Base-by-base conservation (phyloP, 2,329 filamentous ascomycete genomes). In the Juglanconis oblonga region DNA sequence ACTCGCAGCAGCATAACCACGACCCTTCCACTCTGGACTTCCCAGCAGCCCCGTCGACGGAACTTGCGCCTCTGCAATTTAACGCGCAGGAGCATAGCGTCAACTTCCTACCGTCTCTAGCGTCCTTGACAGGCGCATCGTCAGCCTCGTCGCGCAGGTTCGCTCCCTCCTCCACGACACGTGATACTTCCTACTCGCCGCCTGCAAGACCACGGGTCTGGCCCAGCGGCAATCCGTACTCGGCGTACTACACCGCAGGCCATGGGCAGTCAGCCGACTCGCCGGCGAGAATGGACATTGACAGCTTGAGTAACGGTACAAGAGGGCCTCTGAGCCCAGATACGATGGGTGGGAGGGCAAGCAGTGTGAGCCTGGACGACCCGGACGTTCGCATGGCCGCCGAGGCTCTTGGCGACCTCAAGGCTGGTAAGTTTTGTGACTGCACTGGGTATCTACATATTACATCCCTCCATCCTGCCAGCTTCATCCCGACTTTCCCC, bases 351-450 rank as follows among this genome's bases (percentile, higher is more conserved):
- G 76, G 74, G 3, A 73, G 80, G 52, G 73, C 79, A 5, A 76
- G 76, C 58, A 85, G 80, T 61, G 80, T 86, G 52, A 85, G 77
- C 61, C 72, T 89, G 33, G 87, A 89, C 67, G 86, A 89, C 64
- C 86, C 86, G 3, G 86, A 88, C 67, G 87, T 89, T 40, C 81
- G 86, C 47, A 78, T 88, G 66, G 90, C 90, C 31, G 90, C 90
- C 35, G 88, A 92, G 73, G 90, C 90, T 7, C 77, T 93, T 13
- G 89, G 89, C 52, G 88, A 91, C 66, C 79, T 93, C 62, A 82
- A 87, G 74, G 87, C 89, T 67, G 88, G 89, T 92, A 77, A 70
- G 81, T 74, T 33, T 47, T 7, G n/a, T 36, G 7, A 9, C 17
- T n/a, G 5, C 4, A 4, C 29, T 8, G 4, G 8, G 17, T 31